phyloP scores from a whole-genome alignment of 371 early-diverging fungal species.

The Blakeslea trispora region DNA sequence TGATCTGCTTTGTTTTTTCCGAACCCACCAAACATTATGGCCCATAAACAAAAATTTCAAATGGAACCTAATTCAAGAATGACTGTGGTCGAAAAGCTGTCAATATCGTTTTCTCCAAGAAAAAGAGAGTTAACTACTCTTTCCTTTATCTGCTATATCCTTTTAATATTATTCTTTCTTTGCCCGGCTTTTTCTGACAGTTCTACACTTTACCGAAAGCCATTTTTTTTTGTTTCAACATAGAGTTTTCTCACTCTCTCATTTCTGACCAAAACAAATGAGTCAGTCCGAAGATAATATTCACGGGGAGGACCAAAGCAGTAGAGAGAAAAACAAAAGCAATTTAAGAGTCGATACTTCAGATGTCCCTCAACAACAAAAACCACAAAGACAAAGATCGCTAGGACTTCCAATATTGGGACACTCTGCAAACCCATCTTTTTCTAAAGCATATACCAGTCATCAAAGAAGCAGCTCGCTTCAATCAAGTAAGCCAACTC shows the following conservation, averaged over 20 bases:
- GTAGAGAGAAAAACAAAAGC: background rate
- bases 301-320: background rate
- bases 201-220: background rate
- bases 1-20: background rate
- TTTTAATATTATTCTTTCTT: background rate
- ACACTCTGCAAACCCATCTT: background rate
- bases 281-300: background rate
- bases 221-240: background rate
- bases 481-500: background rate
- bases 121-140: too few relatives aligned
- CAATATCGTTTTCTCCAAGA: too few relatives aligned
- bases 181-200: background rate
- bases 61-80: background rate
- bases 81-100: background rate
- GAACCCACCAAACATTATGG: background rate
- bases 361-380: background rate
- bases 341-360: background rate
- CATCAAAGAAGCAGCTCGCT: background rate
- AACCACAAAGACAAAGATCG: background rate
- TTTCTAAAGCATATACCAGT: background rate
- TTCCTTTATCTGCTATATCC: background rate
- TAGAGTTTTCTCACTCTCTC: too few relatives aligned
- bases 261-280: background rate
- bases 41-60: background rate
- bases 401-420: background rate